Base-by-base conservation (phyloP, 2,329 filamentous ascomycete species). In the Colletotrichum lindemuthianum region DNA sequence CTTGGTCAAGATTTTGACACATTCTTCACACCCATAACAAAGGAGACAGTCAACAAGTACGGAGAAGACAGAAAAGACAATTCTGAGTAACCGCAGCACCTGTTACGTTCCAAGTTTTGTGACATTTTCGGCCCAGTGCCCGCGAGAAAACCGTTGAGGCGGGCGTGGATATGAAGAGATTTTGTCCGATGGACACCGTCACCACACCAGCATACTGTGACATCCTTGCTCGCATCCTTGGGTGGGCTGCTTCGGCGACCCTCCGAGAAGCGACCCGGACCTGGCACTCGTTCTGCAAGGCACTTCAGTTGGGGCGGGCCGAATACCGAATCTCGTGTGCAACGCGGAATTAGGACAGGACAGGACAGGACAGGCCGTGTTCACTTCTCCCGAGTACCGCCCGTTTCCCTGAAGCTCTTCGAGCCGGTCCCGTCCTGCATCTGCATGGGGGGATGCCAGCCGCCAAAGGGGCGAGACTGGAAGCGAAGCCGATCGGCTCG, bases 311-410 rank as follows among this genome's bases (percentile, higher is more conserved):
- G 56, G 56, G 56, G 58, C 61, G 61, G 61, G 52, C 61, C 58
- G 58, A 56, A 56, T 49, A 40, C 58, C 61, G 61, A 56, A 56
- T 51, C 45, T 56, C 58, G 58, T 39, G 55, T 60, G 49, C 44
- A 54, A 15, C 12, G n/a, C n/a, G n/a, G n/a, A n/a, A n/a, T n/a
- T n/a, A n/a, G n/a, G n/a, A n/a, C n/a, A n/a, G n/a, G n/a, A n/a
- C 24, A 24, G 41, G 41, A 43, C 41, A 15, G 13, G 12, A 45
- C 15, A 45, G 50, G 36, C 32, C 47, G 15, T 39, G 53, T 32
- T 47, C 58, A 52, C 40, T 3, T 24, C 24, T 61, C 45, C 45
- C 36, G 56, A 56, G 50, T 51, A 45, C 51, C 45, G 58, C 51
- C 34, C 15, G 44, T 61, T 49, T 40, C 16, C 15, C 50, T 33